Percentiles rank a stretch among this genome's conserved stretches.
Evolutionary conservation across 2,329 filamentous ascomycete species (phyloP).

Genomic region (Chaetomium strumarium): DNA sequence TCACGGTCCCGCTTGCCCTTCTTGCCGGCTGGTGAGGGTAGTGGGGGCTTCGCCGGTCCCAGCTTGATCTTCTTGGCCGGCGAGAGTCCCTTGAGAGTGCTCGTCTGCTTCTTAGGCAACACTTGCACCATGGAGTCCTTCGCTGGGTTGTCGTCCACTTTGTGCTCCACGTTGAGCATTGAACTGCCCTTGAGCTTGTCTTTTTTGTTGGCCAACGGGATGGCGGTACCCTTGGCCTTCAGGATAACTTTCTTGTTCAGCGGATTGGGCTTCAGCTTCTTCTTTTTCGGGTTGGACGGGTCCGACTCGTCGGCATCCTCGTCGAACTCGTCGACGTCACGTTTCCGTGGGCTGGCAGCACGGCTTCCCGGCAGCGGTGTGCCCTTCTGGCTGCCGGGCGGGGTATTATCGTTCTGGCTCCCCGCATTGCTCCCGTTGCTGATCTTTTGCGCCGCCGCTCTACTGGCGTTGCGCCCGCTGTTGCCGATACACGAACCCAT

Average conservation of each 20-base stretch:
- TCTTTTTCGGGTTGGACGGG: conserved; percentile 48
- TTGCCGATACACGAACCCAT: conserved; percentile 64
- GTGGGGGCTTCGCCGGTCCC: conserved; percentile 38
- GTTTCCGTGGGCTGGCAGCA: conserved; percentile 50
- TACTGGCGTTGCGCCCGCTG: conserved; percentile 56
- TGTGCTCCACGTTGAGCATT: conserved; percentile 45
- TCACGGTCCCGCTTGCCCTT: conserved; percentile 46
- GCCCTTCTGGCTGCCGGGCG: conserved; percentile 57
- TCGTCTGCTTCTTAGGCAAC: conserved; percentile 38
- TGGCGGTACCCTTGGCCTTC: conserved; percentile 41
- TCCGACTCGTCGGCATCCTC: conserved; percentile 50
- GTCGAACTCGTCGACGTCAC: conserved; percentile 49
- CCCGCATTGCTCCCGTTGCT: conserved; percentile 45
- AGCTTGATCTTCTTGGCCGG: conserved; percentile 43
- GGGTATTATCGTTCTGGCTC: conserved; percentile 50
- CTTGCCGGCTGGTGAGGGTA: conserved; percentile 43
- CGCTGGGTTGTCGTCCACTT: conserved; percentile 34
- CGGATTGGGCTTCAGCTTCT: conserved; percentile 46
- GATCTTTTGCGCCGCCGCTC: conserved; percentile 58
- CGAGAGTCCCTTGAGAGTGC: conserved; percentile 34
- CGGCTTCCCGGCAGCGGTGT: conserved; percentile 52
- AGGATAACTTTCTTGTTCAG: conserved; percentile 50
- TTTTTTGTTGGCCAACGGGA: conserved; percentile 38
- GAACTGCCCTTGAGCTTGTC: conserved; percentile 50
- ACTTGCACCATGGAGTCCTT: conserved; percentile 36